These are phyloP conservation scores for Acephala macrosclerotiorum DNA, from an alignment of 2,329 filamentous ascomycete species.

Conservation along the genomic window DNA sequence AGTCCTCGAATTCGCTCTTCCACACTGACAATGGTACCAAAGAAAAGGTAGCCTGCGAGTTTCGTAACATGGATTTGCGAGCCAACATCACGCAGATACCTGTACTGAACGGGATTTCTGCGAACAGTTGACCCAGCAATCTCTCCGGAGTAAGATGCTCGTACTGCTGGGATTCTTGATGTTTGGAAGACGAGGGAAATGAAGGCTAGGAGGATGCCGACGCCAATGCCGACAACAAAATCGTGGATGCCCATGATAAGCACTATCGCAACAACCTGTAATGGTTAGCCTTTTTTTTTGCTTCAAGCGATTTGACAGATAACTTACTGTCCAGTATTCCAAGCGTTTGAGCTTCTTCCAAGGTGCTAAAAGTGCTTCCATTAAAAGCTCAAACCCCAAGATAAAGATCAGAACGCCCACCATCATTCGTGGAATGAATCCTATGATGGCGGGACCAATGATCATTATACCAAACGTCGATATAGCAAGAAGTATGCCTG, in stretches of 20 bases:
- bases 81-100: conserved; percentile 85
- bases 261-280: conserved; percentile 81
- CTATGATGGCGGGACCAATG: conserved; percentile 86
- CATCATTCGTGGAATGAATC: conserved; percentile 96
- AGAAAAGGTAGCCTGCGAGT: conserved; percentile 94
- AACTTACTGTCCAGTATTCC: conserved; percentile 83
- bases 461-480: conserved; percentile 85
- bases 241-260: conserved; percentile 97
- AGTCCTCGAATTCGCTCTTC: conserved; percentile 86
- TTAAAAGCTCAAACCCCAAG: conserved; percentile 88
- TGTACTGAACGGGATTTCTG: conserved; percentile 86
- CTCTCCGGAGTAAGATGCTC: conserved; percentile 88
- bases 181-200: conserved; percentile 91
- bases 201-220: conserved; percentile 69
- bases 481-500: conserved; percentile 82
- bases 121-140: conserved; percentile 92
- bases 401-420: conserved; percentile 95
- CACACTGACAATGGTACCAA: conserved; percentile 95
- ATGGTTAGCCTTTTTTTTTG: conserved; percentile 39
- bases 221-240: conserved; percentile 90
- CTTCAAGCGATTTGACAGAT: too few species aligned
- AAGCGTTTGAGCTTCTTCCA: conserved; percentile 85
- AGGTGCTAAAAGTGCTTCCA: conserved; percentile 88
- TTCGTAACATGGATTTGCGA: conserved; percentile 91
- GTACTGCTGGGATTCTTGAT: conserved; percentile 86